phyloP scores from a whole-genome alignment of 1,284 basidiomycete species.

The Trametes polyzona region DNA sequence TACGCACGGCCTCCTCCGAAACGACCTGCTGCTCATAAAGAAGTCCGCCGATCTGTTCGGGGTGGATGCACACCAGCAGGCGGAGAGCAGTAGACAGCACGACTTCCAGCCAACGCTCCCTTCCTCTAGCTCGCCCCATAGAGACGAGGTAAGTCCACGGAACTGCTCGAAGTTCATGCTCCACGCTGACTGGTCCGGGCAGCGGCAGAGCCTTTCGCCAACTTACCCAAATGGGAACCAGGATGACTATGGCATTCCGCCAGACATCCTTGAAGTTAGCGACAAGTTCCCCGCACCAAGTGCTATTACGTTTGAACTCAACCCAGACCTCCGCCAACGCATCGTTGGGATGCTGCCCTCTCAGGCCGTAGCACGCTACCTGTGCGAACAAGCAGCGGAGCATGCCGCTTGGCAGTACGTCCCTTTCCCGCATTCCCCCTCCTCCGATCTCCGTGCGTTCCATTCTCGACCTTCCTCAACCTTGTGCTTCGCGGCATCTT shows the following conservation, averaged over 20 bases:
- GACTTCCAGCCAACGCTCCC: constrained; percentile 23
- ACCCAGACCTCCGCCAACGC: constrained; percentile 51
- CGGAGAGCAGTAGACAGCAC: constrained; percentile 29
- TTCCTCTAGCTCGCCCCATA: constrained; percentile 32
- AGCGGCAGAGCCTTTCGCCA: constrained; percentile 21
- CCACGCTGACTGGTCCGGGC: not conserved
- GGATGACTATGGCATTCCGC: constrained; percentile 47
- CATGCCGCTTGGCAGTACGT: constrained; percentile 76
- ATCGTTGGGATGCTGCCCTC: constrained; percentile 64
- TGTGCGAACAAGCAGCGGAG: constrained; percentile 61
- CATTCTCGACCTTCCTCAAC: constrained; percentile 9
- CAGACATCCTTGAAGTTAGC: constrained; percentile 62
- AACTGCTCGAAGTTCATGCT: not conserved
- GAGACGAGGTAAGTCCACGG: constrained; percentile 17
- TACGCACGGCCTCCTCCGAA: constrained; percentile 65
- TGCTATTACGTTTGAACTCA: constrained; percentile 49
- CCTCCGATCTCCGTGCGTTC: constrained; percentile 11
- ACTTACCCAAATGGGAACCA: constrained; percentile 30
- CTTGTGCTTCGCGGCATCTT: constrained; percentile 19
- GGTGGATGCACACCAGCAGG: constrained; percentile 28
- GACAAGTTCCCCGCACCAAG: constrained; percentile 67
- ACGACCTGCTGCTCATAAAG: constrained; percentile 48
- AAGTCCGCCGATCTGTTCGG: constrained; percentile 36
- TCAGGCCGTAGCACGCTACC: constrained; percentile 54
- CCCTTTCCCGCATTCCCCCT: constrained; percentile 11